A percentile compares a stretch with the other conserved stretches of the same genome.
Conservation (phyloP, 345 rosid genomes). For the Limnanthes douglasii region DNA sequence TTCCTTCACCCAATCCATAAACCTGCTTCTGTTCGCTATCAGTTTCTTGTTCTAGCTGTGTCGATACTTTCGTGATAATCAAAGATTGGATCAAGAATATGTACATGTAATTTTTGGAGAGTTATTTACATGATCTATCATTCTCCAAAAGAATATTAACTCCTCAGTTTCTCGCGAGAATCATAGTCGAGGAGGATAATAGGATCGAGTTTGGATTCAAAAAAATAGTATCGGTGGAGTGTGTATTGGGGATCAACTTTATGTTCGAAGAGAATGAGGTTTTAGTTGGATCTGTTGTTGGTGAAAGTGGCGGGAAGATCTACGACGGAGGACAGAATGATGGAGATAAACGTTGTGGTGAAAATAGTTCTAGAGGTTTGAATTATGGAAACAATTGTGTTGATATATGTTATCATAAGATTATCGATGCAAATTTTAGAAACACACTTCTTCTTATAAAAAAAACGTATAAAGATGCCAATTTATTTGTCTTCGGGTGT, state of each 20-base stretch:
- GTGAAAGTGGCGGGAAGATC: conserved; percentile 31
- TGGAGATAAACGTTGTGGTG: conserved; percentile 19
- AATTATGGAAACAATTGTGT: conserved; percentile 21
- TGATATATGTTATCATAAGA: conserved; percentile 50
- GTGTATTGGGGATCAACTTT: conserved; percentile 9
- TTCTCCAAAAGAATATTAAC: conserved; percentile 14
- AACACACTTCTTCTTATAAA: conserved; percentile 57
- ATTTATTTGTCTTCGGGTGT: no score
- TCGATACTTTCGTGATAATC: no score
- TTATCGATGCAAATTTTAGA: conserved; percentile 81
- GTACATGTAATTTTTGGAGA: conserved; percentile 40
- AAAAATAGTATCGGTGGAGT: conserved; percentile 6
- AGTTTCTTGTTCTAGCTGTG: conserved; percentile 17
- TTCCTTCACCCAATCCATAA: conserved; percentile 14
- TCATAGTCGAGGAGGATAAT: conserved; percentile 26
- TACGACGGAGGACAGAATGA: conserved; percentile 28
- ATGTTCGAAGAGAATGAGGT: conserved; percentile 18
- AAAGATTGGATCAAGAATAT: conserved; percentile 18
- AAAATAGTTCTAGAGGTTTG: conserved; percentile 18
- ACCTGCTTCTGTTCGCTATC: conserved; percentile 20
- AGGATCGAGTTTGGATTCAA: conserved; percentile 10
- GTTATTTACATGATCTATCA: conserved; percentile 26
- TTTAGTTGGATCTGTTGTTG: conserved; percentile 20
- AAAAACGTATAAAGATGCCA: no score
- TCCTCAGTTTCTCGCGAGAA: conserved; percentile 11